phyloP scores from a whole-genome alignment of 75 land plant species.

The Azolla pinnata region DNA sequence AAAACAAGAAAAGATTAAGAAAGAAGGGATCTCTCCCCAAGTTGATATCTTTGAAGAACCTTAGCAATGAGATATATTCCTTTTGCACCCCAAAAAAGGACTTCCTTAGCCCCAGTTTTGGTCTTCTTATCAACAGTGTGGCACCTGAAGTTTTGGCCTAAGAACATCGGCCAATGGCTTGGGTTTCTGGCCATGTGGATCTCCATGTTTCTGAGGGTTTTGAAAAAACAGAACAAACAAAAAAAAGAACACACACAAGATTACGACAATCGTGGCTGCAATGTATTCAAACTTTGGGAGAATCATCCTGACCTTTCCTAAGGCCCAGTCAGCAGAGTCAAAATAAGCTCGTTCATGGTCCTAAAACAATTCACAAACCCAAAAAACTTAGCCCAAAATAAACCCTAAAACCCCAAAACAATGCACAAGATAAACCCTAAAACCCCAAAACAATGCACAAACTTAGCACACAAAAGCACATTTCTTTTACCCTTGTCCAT shows the following conservation, averaged over 20 bases:
- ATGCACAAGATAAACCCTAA: neutral
- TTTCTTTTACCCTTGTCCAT: no score
- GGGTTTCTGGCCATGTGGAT: conserved; percentile 29
- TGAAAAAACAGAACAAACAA: conserved; percentile 1
- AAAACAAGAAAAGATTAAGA: neutral
- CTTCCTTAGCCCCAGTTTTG: no score
- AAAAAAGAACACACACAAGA: neutral
- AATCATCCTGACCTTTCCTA: conserved; percentile 46
- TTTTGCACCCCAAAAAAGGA: no score
- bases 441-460: neutral
- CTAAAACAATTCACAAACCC: conserved; percentile 24
- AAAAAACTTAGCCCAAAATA: conserved; percentile 5
- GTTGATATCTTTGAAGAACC: neutral
- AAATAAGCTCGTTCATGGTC: conserved; percentile 90
- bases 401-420: neutral
- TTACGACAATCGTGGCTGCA: neutral
- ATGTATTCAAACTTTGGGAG: neutral
- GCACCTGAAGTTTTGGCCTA: conserved; percentile 75
- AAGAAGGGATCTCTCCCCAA: neutral
- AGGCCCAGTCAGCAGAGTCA: conserved; percentile 95
- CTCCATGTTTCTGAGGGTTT: neutral
- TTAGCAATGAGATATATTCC: neutral
- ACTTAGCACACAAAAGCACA: no score
- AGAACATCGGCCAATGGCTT: conserved; percentile 65
- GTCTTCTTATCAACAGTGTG: no score